These are phyloP conservation scores for Phyllosticta citribraziliensis DNA, from an alignment of 2,329 filamentous ascomycete species.

Conservation along the genomic window DNA sequence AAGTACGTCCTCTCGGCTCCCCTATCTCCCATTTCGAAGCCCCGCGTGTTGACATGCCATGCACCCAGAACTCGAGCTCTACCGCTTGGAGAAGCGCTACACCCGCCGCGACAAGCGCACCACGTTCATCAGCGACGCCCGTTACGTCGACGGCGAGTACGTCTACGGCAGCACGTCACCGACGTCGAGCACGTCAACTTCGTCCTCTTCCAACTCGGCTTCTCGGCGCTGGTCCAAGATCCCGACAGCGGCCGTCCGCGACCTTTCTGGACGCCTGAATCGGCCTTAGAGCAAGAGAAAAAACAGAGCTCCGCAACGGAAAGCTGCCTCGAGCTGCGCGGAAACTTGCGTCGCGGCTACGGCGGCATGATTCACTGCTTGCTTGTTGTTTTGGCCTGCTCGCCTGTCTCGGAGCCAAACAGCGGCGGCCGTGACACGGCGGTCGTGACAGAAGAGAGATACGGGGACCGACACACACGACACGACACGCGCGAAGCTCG, in stretches of 20 bases:
- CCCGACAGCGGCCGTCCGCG: slow-evolving; percentile 23
- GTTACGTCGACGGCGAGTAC: slow-evolving; percentile 95
- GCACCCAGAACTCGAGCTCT: slow-evolving; percentile 65
- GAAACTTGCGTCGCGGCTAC: neutral
- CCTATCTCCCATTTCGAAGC: neutral
- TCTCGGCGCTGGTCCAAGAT: slow-evolving; percentile 26
- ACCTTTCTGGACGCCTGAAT: slow-evolving; percentile 14
- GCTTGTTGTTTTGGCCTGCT: neutral
- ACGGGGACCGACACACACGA: neutral
- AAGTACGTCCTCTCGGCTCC: slow-evolving; percentile 20
- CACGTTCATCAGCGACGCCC: slow-evolving; percentile 78
- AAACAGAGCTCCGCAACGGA: too few relatives aligned
- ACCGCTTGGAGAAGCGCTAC: slow-evolving; percentile 91
- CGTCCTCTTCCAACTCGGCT: slow-evolving; percentile 12
- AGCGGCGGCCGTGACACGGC: neutral
- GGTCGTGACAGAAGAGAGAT: neutral
- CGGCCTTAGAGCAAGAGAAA: neutral
- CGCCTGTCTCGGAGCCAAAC: neutral
- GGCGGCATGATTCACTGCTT: neutral
- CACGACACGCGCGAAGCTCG: neutral
- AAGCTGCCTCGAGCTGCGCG: neutral
- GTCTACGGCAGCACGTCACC: slow-evolving; percentile 49
- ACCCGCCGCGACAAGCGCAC: slow-evolving; percentile 82
- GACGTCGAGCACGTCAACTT: slow-evolving; percentile 17
- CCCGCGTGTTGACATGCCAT: neutral